Base-by-base conservation (phyloP, 306 rosid species). In the Quercus agrifolia region DNA sequence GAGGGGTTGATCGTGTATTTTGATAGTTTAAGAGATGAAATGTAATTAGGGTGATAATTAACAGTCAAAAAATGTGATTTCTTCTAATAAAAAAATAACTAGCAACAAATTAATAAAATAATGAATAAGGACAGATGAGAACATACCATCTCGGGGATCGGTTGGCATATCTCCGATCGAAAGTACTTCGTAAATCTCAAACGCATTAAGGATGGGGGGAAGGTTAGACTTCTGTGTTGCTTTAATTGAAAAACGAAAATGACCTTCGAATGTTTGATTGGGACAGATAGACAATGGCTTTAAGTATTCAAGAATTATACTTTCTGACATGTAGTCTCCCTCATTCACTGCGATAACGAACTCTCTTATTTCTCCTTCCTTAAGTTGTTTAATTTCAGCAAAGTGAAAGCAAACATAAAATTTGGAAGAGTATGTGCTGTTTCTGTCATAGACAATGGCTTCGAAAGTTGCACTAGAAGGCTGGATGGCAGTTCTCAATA, bases 131-230 rank as follows among this genome's bases (percentile, higher is more conserved):
- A 41, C 11, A 8, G 2, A 41, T 6, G 12, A 41, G 12, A 41
- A 41, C 49, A 9, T 41, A 41, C 49, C 49, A 41, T 41, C 49
- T 41, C 2, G 2, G 2, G 49, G 49, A 9, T 41, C 9, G 49
- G 84, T 84, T 55, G 83, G 77, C 12, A 38, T 46, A 19, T 13
- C 11, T 27, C 9, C 38, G 12, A 70, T 19, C 0, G 41, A 7
- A 4, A 73, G 30, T 9, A 75, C 51, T 63, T 2, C 5, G 27
- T 73, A 83, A 30, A 83, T 3, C 83, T 89, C 93, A 13, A 55
- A 55, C 27, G 93, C 89, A 35, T 87, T 89, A 70, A 87, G 71
- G 28, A 87, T 83, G 5, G 93, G 87, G 4, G 87, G 93, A 73
- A 83, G 86, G 27, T 78, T 81, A 18, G 93, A 86, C 33, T 77